Evolutionary conservation across 139 green algal genomes (phyloP), one percentile per base, ranked within the genome.

Genomic region (Chlorella ohadii): DNA sequence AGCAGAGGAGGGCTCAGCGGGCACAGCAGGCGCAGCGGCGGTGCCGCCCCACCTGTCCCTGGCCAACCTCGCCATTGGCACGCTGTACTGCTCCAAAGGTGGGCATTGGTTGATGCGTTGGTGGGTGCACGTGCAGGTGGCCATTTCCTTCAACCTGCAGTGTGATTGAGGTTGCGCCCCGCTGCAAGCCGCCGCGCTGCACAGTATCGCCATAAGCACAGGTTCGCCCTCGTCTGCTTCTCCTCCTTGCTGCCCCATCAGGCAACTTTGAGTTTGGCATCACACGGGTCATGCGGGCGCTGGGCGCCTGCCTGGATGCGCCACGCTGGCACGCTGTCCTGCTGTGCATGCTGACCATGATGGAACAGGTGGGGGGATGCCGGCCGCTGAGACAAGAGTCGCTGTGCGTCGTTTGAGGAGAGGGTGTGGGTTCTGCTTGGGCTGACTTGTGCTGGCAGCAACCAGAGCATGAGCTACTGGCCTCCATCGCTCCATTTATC

Each of bases 61-160:
- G 86, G 94, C 97, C 72, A 98, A 98, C 89, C 86, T 98, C 7
- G 94, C 97, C 41, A 98, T 98, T 80, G 95, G 95, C 41, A 98
- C 95, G 36, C 89, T 98, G 0, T 98, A 98, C 89, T 98, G 95
- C 85, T 84, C 95, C 64, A 98, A 92, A 93, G 89, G 89, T 86
- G 78, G 55, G 81, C 47, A 47, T 6, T 31, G 47, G 11, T 4
- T 64, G 41, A 65, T 39, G 71, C 20, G 33, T 17, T 25, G 34
- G 17, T 51, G 31, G 41, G 33, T n/a, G n/a, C n/a, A n/a, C n/a
- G n/a, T n/a, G n/a, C n/a, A n/a, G n/a, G n/a, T n/a, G n/a, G n/a
- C n/a, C n/a, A n/a, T n/a, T n/a, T n/a, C n/a, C n/a, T n/a, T n/a
- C n/a, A n/a, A n/a, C n/a, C n/a, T n/a, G n/a, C n/a, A n/a, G n/a